These are phyloP conservation scores for Podila clonocystis DNA, from an alignment of 192 early-diverging fungal species.

Conservation along the genomic window DNA sequence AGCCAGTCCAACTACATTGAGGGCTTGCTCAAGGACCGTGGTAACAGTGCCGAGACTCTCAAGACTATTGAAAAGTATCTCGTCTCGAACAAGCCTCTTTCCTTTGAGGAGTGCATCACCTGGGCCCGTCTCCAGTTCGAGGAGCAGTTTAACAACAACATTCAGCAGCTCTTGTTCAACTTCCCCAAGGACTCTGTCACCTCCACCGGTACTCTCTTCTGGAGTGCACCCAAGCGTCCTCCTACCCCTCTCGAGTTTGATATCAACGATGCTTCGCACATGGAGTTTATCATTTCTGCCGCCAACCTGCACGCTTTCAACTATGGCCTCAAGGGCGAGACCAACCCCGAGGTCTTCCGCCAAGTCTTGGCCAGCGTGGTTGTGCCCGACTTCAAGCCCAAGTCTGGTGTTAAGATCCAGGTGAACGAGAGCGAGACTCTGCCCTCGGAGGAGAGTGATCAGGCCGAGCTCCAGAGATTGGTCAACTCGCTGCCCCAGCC, in stretches of 20 bases:
- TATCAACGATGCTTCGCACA: conserved; percentile 76
- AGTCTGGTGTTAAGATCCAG: conserved; percentile 95
- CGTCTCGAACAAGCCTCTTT: conserved; percentile 81
- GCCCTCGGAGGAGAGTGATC: conserved; percentile 58
- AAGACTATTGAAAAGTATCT: conserved; percentile 78
- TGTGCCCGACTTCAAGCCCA: conserved; percentile 89
- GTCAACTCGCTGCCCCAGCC: conserved; percentile 78
- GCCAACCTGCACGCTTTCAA: conserved; percentile 97
- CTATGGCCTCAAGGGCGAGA: conserved; percentile 90
- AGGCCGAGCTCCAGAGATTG: conserved; percentile 71
- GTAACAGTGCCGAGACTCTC: conserved; percentile 82
- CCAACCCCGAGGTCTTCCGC: conserved; percentile 78
- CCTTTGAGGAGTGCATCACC: conserved; percentile 91
- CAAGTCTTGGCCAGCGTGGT: conserved; percentile 63
- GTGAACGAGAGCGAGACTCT: conserved; percentile 88
- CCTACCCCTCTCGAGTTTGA: conserved; percentile 88
- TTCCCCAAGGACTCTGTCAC: conserved; percentile 96
- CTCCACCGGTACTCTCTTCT: conserved; percentile 90
- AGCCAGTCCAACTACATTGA: conserved; percentile 88
- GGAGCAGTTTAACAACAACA: conserved; percentile 91
- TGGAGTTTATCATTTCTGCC: conserved; percentile 91
- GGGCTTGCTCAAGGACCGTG: conserved; percentile 76
- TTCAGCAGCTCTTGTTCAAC: conserved; percentile 95
- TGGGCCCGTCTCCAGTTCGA: conserved; percentile 97
- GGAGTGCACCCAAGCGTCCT: conserved; percentile 97